Percentiles rank a stretch among this genome's conserved stretches.
These are phyloP conservation scores for Penicillium lividum DNA, from an alignment of 495 filamentous ascomycete species.

Conservation along the genomic window DNA sequence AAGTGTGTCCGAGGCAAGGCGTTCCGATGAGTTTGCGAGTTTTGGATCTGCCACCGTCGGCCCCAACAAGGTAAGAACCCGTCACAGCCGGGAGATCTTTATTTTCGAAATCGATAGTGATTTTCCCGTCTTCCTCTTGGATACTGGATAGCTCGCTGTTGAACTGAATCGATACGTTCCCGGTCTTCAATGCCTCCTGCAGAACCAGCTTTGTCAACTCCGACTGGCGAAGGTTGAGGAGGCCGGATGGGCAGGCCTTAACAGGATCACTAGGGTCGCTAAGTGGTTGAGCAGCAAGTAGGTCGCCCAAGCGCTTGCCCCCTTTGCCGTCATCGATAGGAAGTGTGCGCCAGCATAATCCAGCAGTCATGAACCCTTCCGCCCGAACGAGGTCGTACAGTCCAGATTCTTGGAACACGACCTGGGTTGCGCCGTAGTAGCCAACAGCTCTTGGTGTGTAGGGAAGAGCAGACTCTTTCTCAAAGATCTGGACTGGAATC, in stretches of 20 bases:
- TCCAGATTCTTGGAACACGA: not conserved
- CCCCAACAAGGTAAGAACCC: not conserved
- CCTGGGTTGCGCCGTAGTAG: not conserved
- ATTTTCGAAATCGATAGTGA: not conserved
- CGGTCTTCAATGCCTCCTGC: not conserved
- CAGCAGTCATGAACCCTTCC: not conserved
- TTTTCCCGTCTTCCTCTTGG: not conserved
- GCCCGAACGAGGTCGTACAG: not conserved
- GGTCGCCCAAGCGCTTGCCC: not conserved
- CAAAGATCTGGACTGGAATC: not conserved
- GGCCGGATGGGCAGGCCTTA: not conserved
- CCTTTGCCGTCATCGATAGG: not conserved
- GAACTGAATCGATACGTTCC: not conserved
- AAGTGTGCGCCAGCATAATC: not conserved
- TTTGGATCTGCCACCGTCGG: not conserved
- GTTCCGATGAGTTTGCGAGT: not conserved
- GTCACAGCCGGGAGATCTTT: not conserved
- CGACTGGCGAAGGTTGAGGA: not conserved
- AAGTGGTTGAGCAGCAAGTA: not conserved
- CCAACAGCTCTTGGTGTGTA: not conserved
- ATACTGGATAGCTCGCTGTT: not conserved
- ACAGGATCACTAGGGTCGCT: not conserved
- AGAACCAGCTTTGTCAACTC: not conserved
- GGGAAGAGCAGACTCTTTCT: not conserved
- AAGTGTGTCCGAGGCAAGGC: not conserved